Base-by-base conservation (phyloP, 139 green algal species). In the Chlamydomonas urium region DNA sequence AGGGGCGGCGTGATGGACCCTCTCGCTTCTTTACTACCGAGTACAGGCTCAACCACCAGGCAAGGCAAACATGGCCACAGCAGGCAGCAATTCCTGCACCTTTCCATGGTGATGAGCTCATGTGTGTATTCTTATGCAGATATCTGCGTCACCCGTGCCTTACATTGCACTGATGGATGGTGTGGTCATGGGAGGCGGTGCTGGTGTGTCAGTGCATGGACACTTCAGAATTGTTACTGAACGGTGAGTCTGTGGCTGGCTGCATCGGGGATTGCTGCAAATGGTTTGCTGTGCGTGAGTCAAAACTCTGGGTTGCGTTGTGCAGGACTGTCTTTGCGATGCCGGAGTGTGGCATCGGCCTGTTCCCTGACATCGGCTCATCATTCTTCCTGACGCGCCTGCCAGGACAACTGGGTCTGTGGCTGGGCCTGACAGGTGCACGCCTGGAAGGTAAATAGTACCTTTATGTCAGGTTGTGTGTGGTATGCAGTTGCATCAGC, bases 271-370 rank as follows among this genome's bases (percentile, higher is more conserved):
- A n/a, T 10, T 32, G 53, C 53, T 14, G 19, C 23, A 62, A 14
- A 62, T 17, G 5, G 19, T 50, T 24, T 50, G 42, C 42, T 14
- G 10, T 50, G 10, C 14, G 42, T 24, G 42, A 50, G 42, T 8
- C 14, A 14, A 14, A 14, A 50, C 14, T 50, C 14, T 14, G 8
- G 42, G 14, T 50, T 50, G 42, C 42, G 42, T 14, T 14, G 8
- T 50, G 42, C 84, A 96, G 88, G 63, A 94, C 87, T 2, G 32
- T 98, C 14, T 97, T 97, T 76, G 92, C 95, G 3, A 99, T 99
- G 95, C 95, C 95, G n/a, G 95, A 99, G 83, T 89, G 77, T 28
- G 91, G 77, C 61, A 98, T 99, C 35, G 95, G 95, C 0, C 83
- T 99, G n/a, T 96, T 96, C 72, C 91, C 93, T 1, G 95, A 99